A percentile compares a stretch with the other conserved stretches of the same genome.
Conservation (phyloP, 2,329 filamentous ascomycete genomes). For the Fusarium denticulatum region DNA sequence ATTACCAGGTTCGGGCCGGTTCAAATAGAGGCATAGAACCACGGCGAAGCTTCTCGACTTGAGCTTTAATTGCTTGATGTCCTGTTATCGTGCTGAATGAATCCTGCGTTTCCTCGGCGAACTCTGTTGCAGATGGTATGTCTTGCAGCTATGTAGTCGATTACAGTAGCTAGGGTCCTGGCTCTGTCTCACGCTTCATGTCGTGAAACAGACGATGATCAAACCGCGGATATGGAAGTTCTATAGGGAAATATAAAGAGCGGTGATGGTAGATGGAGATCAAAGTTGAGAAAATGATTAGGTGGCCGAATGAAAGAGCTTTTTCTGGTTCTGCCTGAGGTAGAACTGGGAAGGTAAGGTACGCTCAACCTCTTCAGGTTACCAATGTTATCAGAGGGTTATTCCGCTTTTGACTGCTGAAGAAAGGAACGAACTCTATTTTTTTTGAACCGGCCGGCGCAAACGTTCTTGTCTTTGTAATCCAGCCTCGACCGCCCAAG, state of each 20-base stretch:
- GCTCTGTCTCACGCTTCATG: background rate
- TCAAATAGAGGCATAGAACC: constrained; percentile 11
- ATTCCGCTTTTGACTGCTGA: constrained; percentile 14
- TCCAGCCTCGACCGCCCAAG: background rate
- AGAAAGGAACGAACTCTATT: constrained; percentile 3
- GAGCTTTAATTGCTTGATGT: background rate
- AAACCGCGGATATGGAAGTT: background rate
- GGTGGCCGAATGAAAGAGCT: background rate
- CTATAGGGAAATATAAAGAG: background rate
- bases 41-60: constrained; percentile 17
- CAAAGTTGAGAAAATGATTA: background rate
- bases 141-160: background rate
- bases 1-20: constrained; percentile 1
- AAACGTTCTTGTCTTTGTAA: constrained; percentile 3
- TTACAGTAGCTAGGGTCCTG: background rate
- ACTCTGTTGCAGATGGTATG: background rate
- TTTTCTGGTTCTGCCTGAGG: background rate
- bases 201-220: background rate
- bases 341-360: background rate
- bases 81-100: background rate
- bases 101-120: background rate
- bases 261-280: background rate
- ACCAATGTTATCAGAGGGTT: background rate
- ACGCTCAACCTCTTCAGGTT: constrained; percentile 6
- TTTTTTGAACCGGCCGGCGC: background rate